Base-by-base conservation (phyloP, 169 alveolate species). In the Plasmodium malariae region DNA sequence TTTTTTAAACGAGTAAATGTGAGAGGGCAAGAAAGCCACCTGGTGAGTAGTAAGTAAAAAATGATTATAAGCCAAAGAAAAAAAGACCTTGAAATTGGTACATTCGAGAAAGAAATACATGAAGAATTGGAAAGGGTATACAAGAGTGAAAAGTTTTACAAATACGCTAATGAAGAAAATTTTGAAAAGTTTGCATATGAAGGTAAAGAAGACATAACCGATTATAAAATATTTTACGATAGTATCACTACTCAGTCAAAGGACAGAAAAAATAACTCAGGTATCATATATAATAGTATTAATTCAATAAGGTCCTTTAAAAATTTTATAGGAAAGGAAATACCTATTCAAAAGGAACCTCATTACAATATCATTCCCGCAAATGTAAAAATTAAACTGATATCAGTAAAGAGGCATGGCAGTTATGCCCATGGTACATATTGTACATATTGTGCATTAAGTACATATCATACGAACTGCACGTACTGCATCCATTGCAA, bases 121-220 rank as follows among this genome's bases (percentile, higher is more conserved):
- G 76, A 86, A 62, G 76, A 86, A 40, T 43, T 86, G 43, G 68
- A 45, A 69, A 26, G 45, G 57, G 76, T 24, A 63, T 71, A 57
- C 40, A 57, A 30, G 24, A 28, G 40, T 17, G 63, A 54, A 9
- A 55, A 57, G 6, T 86, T 69, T 62, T 65, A 36, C 12, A 86
- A 86, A 59, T 86, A 86, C 28, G 74, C 49, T 17, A 34, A 86
- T 69, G 92, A 70, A 69, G 59, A 51, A 19, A 69, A 86, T 12
- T 86, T 37, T 57, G 92, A 86, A 30, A 36, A 30, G 21, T 86
- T 26, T 70, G 55, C 63, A 26, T 34, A 74, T 69, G 76, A 86
- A 40, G 87, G 36, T 36, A 86, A 51, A 19, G 30, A 65, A 6
- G 21, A 83, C 43, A 36, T 14, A 26, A 26, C 28, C 30, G 67